Evolutionary conservation across 345 rosid species (phyloP), one percentile per base, ranked within the genome.

Genomic region (Brassica rapa): DNA sequence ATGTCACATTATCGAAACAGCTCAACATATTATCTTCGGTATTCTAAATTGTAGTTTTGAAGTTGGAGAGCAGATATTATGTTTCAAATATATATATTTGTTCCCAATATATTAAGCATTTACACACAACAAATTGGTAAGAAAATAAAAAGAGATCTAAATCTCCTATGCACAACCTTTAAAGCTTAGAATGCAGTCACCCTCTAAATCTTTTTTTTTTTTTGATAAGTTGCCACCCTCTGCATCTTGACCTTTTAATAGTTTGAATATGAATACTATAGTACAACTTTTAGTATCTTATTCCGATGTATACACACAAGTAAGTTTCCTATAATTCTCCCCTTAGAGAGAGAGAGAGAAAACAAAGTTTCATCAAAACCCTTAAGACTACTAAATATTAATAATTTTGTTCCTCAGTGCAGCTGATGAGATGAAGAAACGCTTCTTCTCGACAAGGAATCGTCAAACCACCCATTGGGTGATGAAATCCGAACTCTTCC

Each of bases 381-480:
- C 41, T 77, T 8, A 37, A 69, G 21, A 51, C 32, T 51, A 35
- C 0, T 5, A 51, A 43, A 46, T 12, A 30, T 68, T 16, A 39
- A n/a, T 12, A 4, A 68, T 11, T 64, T 16, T 19, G 60, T 53
- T 77, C 55, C 79, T 75, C 84, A 86, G 62, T 86, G 82, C 29
- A 66, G 43, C 79, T 53, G 62, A 24, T 86, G 80, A 62, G 83
- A 55, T 77, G 59, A 63, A 77, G 61, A 86, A 93, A 91, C 71
- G 82, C 81, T 5, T 87, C 88, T 83, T 91, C 89, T 51, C 85
- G 85, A 84, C 98, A 93, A 19, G 98, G 98, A 64, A 93, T 83
- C 3, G 92, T 88, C 72, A 91, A 88, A 6, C 92, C 92, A 0
- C 94, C 96, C 89, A 86, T 89, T 0, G 98, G 92, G 75, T 87